Base-by-base conservation (phyloP, 306 rosid genomes). In the Pachyrhizus erosus region DNA sequence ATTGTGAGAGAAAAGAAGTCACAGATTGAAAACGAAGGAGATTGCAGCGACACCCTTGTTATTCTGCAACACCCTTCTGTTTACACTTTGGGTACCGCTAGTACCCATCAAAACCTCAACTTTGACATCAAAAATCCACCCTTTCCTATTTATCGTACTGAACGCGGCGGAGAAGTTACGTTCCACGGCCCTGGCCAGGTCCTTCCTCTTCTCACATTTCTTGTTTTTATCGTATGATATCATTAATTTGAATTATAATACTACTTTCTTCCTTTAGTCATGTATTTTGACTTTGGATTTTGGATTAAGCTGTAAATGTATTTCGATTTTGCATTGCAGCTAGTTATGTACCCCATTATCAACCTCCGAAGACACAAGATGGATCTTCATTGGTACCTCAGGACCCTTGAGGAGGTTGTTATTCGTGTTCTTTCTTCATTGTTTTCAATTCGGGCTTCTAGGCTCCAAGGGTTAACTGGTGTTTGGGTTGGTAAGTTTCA, bases 321-420 rank as follows among this genome's bases (percentile, higher is more conserved):
- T 34, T 34, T 34, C 5, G 6, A n/a, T 81, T 85, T 72, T 86
- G 72, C 52, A 39, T 15, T 88, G 87, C 83, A 92, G 97, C 85
- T 93, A 69, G 91, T 94, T 34, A 76, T 94, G 90, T 94, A 94
- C 87, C 98, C 97, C 17, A 89, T 94, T 79, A 72, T 94, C 73
- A 92, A 92, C 87, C 97, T 92, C 24, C 85, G 94, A 73, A 94
- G 85, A 76, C 95, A 92, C 84, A 88, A 88, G 78, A 90, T 89
- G 98, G 95, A 93, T 84, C 95, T 94, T 84, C 92, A 93, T 85
- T 79, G 77, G 87, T 75, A 94, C 86, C 95, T 93, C 31, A 89
- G 98, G 82, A 89, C 88, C 70, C 89, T 95, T 70, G 97, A 94
- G 83, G 97, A 93, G 87, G 93, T 91, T 39, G 85, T 95, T 24